Base-by-base conservation (phyloP, 208 protist genomes). In the Trypanosoma boissoni region DNA sequence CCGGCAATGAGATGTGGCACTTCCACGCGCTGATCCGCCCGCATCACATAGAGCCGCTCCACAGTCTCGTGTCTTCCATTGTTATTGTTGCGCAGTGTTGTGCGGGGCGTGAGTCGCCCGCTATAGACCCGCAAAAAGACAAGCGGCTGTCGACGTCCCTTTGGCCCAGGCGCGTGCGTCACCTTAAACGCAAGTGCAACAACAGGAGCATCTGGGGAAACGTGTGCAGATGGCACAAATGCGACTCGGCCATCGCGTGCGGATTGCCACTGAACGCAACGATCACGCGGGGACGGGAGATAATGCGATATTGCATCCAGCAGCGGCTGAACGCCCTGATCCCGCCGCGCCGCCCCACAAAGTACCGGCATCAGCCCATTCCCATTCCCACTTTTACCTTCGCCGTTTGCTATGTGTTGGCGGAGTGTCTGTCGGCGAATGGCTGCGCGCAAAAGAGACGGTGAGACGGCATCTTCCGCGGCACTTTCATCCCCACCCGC, bases 161-260 rank as follows among this genome's bases (percentile, higher is more conserved):
- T 95, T 16, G 80, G 75, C 24, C 74, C 54, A 18, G 74, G 64
- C 8, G 71, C 50, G 63, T 95, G 83, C 59, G 37, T 90, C 12
- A 97, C 94, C 80, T 98, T 98, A 72, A 97, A 98, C 34, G 85
- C 95, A 14, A 98, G 66, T 9, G 92, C 93, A 26, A 92, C 63
- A 1, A 83, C 86, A 39, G 91, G 75, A 51, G 71, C 74, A 9
- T 72, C 68, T 12, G 69, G 54, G 8, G 54, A 29, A 3, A 53
- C 43, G 2, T 66, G 76, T 8, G 68, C 68, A 5, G 78, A 67
- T 2, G 76, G 83, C 7, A 90, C 68, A 6, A 73, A 46, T 0
- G 83, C 79, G 1, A 74, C 56, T 2, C 72, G 20, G 21, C 82
- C 84, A 20, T 68, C 64, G 2, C 58, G 48, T 12, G 76, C n/a